Percentiles rank a stretch among this genome's conserved stretches.
Evolutionary conservation across 2,329 filamentous ascomycete genomes (phyloP).

Genomic region (Arthrobotrys musiformis): DNA sequence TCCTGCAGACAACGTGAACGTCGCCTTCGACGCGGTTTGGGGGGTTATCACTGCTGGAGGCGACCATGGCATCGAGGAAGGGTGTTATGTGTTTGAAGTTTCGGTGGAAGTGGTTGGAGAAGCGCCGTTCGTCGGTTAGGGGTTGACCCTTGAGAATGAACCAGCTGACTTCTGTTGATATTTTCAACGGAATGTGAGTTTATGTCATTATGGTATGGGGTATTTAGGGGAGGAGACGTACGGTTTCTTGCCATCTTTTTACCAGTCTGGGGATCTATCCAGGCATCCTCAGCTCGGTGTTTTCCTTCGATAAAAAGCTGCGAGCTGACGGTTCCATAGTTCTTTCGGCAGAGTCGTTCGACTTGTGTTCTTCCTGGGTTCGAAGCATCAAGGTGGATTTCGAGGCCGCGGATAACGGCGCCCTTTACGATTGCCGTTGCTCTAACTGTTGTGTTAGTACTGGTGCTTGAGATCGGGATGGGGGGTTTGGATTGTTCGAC

Average conservation of each 20-base stretch:
- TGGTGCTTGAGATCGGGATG: not conserved
- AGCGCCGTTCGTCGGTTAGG: constrained; percentile 53
- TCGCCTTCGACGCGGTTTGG: constrained; percentile 52
- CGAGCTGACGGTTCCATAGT: constrained; percentile 55
- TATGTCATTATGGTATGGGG: too few relatives aligned
- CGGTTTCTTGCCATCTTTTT: constrained; percentile 54
- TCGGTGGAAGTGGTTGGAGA: constrained; percentile 52
- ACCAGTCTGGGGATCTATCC: constrained; percentile 53
- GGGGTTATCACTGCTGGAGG: constrained; percentile 49
- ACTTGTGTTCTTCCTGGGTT: constrained; percentile 52
- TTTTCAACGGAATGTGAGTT: too few relatives aligned
- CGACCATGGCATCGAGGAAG: constrained; percentile 54
- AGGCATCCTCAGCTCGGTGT: constrained; percentile 44
- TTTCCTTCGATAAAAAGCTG: constrained; percentile 53
- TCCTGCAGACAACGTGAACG: constrained; percentile 50
- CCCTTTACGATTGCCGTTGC: constrained; percentile 53
- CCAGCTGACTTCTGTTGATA: constrained; percentile 47
- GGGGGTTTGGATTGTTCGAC: not conserved
- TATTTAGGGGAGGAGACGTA: not conserved
- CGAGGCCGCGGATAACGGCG: constrained; percentile 47
- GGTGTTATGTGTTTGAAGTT: constrained; percentile 52
- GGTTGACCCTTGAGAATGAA: constrained; percentile 54
- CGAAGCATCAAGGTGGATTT: constrained; percentile 47
- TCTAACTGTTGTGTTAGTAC: constrained; percentile 14
- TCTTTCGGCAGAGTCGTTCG: constrained; percentile 48